Conservation (phyloP, 2,329 filamentous ascomycete genomes). For the Colletotrichum phormii region DNA sequence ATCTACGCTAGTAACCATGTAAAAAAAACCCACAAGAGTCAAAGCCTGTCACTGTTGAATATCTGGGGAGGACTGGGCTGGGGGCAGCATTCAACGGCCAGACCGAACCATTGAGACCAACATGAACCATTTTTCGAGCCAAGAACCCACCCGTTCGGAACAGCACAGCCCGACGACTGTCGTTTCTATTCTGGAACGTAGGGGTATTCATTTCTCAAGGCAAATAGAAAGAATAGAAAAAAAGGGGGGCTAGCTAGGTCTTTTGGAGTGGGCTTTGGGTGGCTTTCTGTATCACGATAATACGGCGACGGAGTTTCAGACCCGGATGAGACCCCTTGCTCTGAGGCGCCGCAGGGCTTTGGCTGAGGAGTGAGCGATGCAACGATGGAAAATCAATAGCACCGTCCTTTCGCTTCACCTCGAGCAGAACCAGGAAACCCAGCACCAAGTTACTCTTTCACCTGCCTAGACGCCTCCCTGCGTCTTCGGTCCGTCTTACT, state of each 20-base stretch:
- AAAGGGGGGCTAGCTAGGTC: not conserved
- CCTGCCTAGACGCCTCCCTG: no score
- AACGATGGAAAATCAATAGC: not conserved
- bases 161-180: not conserved
- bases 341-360: not conserved
- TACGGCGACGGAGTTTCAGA: slow-evolving; percentile 35
- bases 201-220: not conserved
- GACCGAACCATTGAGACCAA: not conserved
- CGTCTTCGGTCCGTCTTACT: not conserved
- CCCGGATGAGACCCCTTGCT: slow-evolving; percentile 12
- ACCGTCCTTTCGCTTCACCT: not conserved
- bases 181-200: not conserved
- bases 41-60: not conserved
- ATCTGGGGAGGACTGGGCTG: not conserved
- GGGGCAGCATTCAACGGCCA: not conserved
- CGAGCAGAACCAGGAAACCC: not conserved
- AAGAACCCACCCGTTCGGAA: not conserved
- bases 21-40: not conserved
- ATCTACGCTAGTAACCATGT: no score
- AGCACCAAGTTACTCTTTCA: no score
- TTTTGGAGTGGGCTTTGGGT: not conserved
- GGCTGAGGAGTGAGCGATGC: not conserved
- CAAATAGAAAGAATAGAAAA: not conserved
- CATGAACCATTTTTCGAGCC: not conserved
- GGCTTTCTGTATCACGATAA: slow-evolving; percentile 25